Evolutionary conservation across 805 yeast species (phyloP).

Genomic region (Jamesozyma spencerorum): DNA sequence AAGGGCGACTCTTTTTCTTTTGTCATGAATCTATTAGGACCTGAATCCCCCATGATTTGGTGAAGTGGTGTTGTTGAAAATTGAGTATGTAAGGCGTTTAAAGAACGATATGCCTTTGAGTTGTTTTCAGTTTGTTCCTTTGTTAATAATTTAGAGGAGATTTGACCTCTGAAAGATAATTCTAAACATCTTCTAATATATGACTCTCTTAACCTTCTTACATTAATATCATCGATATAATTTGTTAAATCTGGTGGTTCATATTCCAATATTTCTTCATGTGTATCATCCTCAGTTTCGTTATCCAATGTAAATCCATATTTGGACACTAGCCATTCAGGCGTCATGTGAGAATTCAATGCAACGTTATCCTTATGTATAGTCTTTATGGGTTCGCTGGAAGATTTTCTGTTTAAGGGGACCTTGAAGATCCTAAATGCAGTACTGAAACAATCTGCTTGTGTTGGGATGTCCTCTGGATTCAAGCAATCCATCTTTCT

Average conservation of each 20-base stretch:
- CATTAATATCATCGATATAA: conserved; percentile 25
- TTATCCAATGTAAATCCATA: conserved; percentile 36
- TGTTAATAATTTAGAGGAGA: conserved; percentile 17
- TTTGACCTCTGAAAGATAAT: conserved; percentile 37
- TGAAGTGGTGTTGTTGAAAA: conserved; percentile 23
- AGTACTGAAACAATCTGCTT: conserved; percentile 50
- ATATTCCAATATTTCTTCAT: conserved; percentile 23
- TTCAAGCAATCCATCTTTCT: conserved; percentile 20
- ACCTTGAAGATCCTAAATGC: conserved; percentile 57
- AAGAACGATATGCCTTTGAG: conserved; percentile 20
- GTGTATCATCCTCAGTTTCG: conserved; percentile 21
- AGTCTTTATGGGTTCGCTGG: conserved; percentile 42
- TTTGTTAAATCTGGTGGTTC: conserved; percentile 41
- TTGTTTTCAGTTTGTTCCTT: conserved; percentile 6
- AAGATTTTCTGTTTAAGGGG: conserved; percentile 41
- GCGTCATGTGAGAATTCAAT: conserved; percentile 49
- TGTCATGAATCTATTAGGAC: conserved; percentile 4
- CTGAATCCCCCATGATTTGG: conserved; percentile 28
- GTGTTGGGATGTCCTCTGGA: conserved; percentile 36
- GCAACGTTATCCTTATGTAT: conserved; percentile 44
- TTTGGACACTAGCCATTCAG: conserved; percentile 40
- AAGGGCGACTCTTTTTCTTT: conserved; percentile 8
- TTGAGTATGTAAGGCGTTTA: conserved; percentile 20
- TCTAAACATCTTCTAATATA: conserved; percentile 49
- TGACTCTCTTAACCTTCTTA: conserved; percentile 36